Evolutionary conservation across 2,329 filamentous ascomycete species (phyloP).

Genomic region (Xylaria digitata): DNA sequence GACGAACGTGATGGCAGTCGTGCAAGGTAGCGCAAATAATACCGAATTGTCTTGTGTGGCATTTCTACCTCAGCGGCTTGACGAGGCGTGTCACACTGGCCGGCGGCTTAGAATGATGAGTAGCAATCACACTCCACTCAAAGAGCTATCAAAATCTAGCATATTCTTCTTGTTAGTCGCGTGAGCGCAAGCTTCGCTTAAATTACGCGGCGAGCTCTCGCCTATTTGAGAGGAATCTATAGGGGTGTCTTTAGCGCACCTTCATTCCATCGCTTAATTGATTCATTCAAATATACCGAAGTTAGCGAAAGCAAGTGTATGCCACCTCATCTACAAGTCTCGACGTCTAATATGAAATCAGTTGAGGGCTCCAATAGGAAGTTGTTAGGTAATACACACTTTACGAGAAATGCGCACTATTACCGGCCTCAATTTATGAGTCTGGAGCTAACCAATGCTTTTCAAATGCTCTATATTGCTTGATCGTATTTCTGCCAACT

Average conservation of each 20-base stretch:
- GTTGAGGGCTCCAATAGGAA: neutral
- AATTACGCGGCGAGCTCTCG: too few species aligned
- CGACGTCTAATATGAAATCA: neutral
- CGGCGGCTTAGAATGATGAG: neutral
- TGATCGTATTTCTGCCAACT: too few species aligned
- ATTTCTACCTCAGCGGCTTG: neutral
- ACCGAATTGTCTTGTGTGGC: neutral
- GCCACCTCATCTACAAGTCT: neutral
- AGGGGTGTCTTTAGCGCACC: neutral
- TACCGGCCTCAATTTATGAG: too few species aligned
- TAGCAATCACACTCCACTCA: neutral
- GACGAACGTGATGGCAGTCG: neutral
- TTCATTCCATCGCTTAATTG: neutral
- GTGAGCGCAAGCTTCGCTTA: too few species aligned
- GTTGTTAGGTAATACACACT: neutral
- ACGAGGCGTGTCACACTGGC: neutral
- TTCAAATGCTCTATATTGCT: too few species aligned
- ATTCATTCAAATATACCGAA: neutral
- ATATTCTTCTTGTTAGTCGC: too few species aligned
- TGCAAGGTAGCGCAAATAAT: neutral
- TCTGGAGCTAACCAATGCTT: too few species aligned
- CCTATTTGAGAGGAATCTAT: neutral
- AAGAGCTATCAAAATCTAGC: too few species aligned
- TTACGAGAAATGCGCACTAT: neutral
- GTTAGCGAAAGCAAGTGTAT: neutral